Base-by-base conservation (phyloP, 352 stramenopile species). In the Globisporangium middletonii region DNA sequence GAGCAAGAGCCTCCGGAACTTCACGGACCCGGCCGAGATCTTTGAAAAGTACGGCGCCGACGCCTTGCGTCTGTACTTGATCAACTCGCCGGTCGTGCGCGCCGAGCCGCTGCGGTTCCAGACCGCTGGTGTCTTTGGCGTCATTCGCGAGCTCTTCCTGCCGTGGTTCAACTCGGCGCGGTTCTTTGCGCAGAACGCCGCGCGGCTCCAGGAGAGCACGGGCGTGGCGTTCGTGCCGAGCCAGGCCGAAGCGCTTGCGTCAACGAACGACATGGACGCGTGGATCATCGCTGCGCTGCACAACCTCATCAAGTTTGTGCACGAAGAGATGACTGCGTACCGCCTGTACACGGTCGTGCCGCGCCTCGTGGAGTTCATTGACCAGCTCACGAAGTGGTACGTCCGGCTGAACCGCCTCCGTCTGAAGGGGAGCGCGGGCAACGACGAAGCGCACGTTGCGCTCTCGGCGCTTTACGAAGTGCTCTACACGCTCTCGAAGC, bases 1-100 rank as follows among this genome's bases (percentile, higher is more conserved):
- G 97, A 98, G 90, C 63, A 99, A 99, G 77, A 89, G 97, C 62
- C 78, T 99, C 7, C 98, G 99, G 67, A 99, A 99, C 77, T 99
- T 98, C 67, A 95, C 97, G 9, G 95, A 98, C 73, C 94, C 86
- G 5, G 57, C 89, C 27, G 83, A 92, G 55, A 97, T 99, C 33
- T 86, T 99, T 53, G 71, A 96, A 46, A 97, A 97, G 62, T 99
- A 99, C 69, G 97, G 97, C 44, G 97, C 97, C 19, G 97, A 99
- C 76, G 97, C 97, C 0, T 75, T 99, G 63, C 83, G 97, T 63
- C 89, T 99, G 68, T 99, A 99, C 80, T 86, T 99, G 53, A 99
- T 99, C 79, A 99, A 99, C 79, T 99, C 96, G 54, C 97, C 97
- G 4, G 97, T 99, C n/a, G 97, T 99, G 56, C 95, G 97, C 49